Evolutionary conservation across 139 green algal genomes (phyloP).

Genomic region (Tetradesmus lagerheimii): DNA sequence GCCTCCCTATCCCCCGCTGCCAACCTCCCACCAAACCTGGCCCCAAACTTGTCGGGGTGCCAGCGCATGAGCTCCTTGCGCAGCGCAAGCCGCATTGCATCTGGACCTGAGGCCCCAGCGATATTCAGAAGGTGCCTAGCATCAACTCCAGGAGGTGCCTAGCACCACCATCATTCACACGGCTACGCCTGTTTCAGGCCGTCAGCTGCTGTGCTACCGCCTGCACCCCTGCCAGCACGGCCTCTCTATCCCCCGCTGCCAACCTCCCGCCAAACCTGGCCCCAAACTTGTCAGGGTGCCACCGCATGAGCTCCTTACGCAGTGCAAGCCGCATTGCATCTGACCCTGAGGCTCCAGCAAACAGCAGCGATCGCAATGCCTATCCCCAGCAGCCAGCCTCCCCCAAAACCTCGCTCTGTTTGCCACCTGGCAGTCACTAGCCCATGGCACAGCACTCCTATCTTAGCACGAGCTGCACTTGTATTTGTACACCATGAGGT

Average conservation of each 20-base stretch:
- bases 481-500: too few species aligned
- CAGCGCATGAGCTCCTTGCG: slow-evolving; percentile 69
- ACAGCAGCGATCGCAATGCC: too few species aligned
- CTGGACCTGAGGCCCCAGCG: slow-evolving; percentile 16
- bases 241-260: slow-evolving; percentile 30
- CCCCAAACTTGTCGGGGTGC: slow-evolving; percentile 75
- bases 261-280: slow-evolving; percentile 57
- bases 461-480: too few species aligned
- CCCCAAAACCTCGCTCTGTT: too few species aligned
- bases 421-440: too few species aligned
- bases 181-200: too few species aligned
- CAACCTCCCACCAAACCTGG: slow-evolving; percentile 57
- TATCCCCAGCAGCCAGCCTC: too few species aligned
- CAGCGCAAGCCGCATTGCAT: slow-evolving; percentile 49
- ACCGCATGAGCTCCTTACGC: slow-evolving; percentile 66
- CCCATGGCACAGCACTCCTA: too few species aligned
- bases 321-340: slow-evolving; percentile 50
- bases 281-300: slow-evolving; percentile 76
- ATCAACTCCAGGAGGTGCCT: too few species aligned
- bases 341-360: slow-evolving; percentile 7
- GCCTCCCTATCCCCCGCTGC: slow-evolving; percentile 32
- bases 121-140: too few species aligned
- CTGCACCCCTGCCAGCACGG: slow-evolving; percentile 53
- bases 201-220: slow-evolving; percentile 62
- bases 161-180: too few species aligned